Conservation (phyloP, 1,284 basidiomycete species). For the Meira miltonrushii region DNA sequence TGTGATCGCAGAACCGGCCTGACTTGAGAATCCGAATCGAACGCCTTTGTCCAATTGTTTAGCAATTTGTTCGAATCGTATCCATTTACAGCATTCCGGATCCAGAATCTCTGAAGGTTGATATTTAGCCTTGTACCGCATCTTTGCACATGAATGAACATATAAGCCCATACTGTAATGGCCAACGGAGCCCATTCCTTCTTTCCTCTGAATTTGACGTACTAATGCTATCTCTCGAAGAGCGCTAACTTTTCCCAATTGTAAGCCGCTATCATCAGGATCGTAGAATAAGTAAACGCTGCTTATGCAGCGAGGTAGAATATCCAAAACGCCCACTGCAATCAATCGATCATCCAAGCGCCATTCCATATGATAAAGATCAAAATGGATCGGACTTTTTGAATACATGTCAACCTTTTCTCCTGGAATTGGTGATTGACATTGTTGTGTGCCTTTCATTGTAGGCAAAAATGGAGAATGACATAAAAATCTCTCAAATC, state of each 20-base stretch:
- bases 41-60: conserved; percentile 3
- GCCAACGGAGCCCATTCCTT: background rate
- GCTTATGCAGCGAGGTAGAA: conserved; percentile 81
- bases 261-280: conserved; percentile 67
- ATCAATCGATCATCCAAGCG: conserved; percentile 63
- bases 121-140: conserved; percentile 94
- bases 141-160: conserved; percentile 82
- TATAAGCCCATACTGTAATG: conserved; percentile 60
- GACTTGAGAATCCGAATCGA: conserved; percentile 7
- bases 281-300: conserved; percentile 96
- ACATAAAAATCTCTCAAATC: conserved; percentile 38
- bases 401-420: conserved; percentile 4
- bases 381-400: conserved; percentile 20
- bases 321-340: conserved; percentile 83
- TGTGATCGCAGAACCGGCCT: background rate
- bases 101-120: conserved; percentile 80
- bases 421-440: conserved; percentile 2
- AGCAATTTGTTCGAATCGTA: background rate
- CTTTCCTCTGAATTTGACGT: conserved; percentile 19
- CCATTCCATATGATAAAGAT: conserved; percentile 48
- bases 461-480: conserved; percentile 10
- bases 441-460: background rate
- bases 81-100: conserved; percentile 60
- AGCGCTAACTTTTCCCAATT: conserved; percentile 66
- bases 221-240: conserved; percentile 38